Conservation (phyloP, 2,329 filamentous ascomycete species). For the Penicillium sp. region DNA sequence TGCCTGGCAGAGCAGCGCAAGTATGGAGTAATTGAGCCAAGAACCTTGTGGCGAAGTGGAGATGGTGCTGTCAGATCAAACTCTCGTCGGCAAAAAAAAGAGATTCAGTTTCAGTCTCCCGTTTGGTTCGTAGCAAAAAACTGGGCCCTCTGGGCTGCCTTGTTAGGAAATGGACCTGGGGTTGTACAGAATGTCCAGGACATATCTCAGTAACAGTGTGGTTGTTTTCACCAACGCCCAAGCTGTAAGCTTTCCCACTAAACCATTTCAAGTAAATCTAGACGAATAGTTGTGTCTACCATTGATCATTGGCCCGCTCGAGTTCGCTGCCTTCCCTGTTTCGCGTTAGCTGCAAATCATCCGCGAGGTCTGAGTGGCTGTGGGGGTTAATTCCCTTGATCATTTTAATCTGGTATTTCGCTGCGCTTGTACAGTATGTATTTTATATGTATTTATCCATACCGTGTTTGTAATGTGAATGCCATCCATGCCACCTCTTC, state of each 20-base stretch:
- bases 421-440: not conserved
- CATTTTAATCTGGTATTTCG: not conserved
- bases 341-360: slow-evolving; percentile 18
- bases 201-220: not conserved
- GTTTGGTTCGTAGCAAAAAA: not conserved
- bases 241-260: too few species aligned
- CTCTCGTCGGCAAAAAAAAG: slow-evolving; percentile 1
- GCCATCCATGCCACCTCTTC: not conserved
- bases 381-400: not conserved
- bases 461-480: not conserved
- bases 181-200: not conserved
- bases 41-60: not conserved
- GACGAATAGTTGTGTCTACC: slow-evolving; percentile 5
- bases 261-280: slow-evolving; percentile 12
- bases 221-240: too few species aligned
- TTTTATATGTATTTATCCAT: not conserved
- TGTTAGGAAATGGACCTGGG: not conserved
- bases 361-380: slow-evolving; percentile 3
- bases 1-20: not conserved
- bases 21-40: not conserved
- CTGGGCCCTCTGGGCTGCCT: not conserved
- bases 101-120: not conserved
- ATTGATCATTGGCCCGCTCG: slow-evolving; percentile 7
- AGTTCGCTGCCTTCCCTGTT: slow-evolving; percentile 7
- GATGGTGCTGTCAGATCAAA: slow-evolving; percentile 6